phyloP scores from a whole-genome alignment of 495 filamentous ascomycete genomes.

The Penicillium taxi region DNA sequence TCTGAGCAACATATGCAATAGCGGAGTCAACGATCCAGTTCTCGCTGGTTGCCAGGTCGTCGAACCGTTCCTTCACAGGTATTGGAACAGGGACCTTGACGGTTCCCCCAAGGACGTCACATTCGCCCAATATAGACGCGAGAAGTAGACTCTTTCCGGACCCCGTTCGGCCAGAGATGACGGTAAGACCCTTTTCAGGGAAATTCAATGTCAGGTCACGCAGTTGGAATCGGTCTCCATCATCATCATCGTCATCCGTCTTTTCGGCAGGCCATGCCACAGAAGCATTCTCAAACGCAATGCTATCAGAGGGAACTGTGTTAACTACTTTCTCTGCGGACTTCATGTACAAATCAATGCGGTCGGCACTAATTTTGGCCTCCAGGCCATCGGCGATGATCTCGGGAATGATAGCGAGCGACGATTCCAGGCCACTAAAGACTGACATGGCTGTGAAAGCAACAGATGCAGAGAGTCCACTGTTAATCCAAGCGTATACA shows the following conservation, averaged over 20 bases:
- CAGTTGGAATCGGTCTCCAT: slow-evolving; percentile 46
- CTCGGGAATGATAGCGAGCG: slow-evolving; percentile 64
- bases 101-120: slow-evolving; percentile 39
- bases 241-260: slow-evolving; percentile 39
- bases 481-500: slow-evolving; percentile 56
- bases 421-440: slow-evolving; percentile 63
- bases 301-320: slow-evolving; percentile 44
- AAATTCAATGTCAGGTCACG: slow-evolving; percentile 56
- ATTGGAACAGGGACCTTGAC: slow-evolving; percentile 38
- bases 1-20: slow-evolving; percentile 73
- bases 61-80: slow-evolving; percentile 18
- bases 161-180: slow-evolving; percentile 51
- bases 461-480: slow-evolving; percentile 59
- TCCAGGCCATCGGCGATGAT: slow-evolving; percentile 61
- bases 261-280: slow-evolving; percentile 64
- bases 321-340: slow-evolving; percentile 57
- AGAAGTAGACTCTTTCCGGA: slow-evolving; percentile 59
- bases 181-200: slow-evolving; percentile 58
- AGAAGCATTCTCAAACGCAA: slow-evolving; percentile 60
- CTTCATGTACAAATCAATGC: slow-evolving; percentile 64
- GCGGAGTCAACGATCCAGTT: slow-evolving; percentile 46
- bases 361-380: slow-evolving; percentile 62
- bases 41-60: slow-evolving; percentile 14
- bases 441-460: slow-evolving; percentile 76
- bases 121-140: slow-evolving; percentile 54